phyloP scores from a whole-genome alignment of 495 filamentous ascomycete genomes.

The Chlorociboria aeruginascens region DNA sequence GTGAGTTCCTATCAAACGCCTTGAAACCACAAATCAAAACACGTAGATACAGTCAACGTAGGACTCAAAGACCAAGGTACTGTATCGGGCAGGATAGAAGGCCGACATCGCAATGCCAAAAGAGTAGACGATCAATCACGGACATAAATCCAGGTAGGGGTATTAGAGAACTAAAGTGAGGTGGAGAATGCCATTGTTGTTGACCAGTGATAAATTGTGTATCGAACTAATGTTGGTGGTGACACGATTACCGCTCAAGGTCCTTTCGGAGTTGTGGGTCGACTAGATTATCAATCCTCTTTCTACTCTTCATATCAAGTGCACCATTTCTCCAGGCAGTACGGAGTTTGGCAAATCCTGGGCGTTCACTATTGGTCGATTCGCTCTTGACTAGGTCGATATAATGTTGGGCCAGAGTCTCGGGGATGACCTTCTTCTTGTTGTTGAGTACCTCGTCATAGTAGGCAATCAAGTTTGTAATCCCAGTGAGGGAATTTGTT shows the following conservation, averaged over 20 bases:
- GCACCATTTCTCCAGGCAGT: conserved; percentile 39
- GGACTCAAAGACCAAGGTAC: neutral
- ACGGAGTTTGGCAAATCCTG: conserved; percentile 37
- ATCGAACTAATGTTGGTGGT: conserved; percentile 1
- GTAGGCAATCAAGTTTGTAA: conserved; percentile 44
- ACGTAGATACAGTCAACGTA: conserved; percentile 20
- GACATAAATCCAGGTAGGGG: neutral
- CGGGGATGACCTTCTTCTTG: conserved; percentile 32
- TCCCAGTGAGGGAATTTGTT: conserved; percentile 36
- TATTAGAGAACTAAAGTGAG: neutral
- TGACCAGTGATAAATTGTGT: neutral
- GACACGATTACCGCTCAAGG: conserved; percentile 24
- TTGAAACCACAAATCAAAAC: conserved; percentile 17
- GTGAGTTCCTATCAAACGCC: conserved; percentile 18
- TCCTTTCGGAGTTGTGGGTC: conserved; percentile 29
- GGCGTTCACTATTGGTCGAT: conserved; percentile 15
- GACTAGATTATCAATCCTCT: conserved; percentile 36
- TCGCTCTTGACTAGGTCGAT: conserved; percentile 37
- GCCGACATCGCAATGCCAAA: neutral
- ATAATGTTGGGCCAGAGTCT: conserved; percentile 40
- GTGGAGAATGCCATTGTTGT: neutral
- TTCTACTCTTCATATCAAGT: conserved; percentile 43
- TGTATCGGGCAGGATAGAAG: neutral
- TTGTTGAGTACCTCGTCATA: conserved; percentile 42
- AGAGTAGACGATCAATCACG: neutral